Evolutionary conservation across 2,329 filamentous ascomycete species (phyloP).

Genomic region (Dendrostoma leiphaemia): DNA sequence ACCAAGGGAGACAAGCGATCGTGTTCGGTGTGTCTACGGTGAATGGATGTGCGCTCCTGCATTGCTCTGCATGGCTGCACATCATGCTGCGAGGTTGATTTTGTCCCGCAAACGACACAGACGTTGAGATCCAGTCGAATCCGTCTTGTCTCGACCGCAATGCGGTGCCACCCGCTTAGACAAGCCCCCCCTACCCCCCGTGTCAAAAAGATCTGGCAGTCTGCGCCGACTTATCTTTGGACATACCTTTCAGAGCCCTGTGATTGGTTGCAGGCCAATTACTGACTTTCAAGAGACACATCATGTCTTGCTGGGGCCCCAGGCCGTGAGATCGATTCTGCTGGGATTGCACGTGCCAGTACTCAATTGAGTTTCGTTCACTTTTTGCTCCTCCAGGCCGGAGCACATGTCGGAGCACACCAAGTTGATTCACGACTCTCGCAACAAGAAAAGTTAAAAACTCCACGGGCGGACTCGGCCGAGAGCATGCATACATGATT

Average conservation of each 20-base stretch:
- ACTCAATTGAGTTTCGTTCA: neutral
- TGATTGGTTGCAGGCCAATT: neutral
- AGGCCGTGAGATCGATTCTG: neutral
- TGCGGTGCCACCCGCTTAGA: neutral
- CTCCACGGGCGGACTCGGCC: too few species aligned
- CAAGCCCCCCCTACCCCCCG: neutral
- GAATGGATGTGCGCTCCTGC: neutral
- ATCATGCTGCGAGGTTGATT: conserved; percentile 1
- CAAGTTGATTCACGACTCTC: too few species aligned
- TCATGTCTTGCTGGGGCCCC: neutral
- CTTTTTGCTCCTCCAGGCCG: too few species aligned
- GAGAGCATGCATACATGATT: too few species aligned
- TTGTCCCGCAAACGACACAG: neutral
- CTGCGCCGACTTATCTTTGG: conserved; percentile 3
- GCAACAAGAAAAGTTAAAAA: too few species aligned
- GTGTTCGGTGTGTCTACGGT: neutral
- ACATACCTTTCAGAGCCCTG: neutral
- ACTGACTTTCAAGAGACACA: neutral
- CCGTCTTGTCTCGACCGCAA: neutral
- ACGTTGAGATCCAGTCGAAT: neutral
- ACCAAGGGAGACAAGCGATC: neutral
- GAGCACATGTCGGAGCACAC: too few species aligned
- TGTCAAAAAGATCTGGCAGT: neutral
- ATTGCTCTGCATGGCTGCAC: conserved; percentile 1
- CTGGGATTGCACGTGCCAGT: neutral